Conservation (phyloP, 441 rosid genomes). For the Hura crepitans region DNA sequence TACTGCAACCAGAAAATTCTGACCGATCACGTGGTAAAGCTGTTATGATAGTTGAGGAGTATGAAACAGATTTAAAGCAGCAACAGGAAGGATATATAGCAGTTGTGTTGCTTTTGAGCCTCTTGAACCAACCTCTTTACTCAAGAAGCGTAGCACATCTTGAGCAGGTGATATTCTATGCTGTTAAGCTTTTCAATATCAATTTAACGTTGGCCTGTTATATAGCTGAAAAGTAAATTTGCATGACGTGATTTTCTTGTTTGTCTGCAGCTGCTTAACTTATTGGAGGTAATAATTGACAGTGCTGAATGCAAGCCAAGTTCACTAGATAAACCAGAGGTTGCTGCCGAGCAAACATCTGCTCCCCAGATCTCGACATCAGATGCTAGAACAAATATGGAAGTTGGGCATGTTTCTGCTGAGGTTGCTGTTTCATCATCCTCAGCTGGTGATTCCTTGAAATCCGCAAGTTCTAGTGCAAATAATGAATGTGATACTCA, state of each 20-base stretch:
- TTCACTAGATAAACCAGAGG: slow-evolving; percentile 46
- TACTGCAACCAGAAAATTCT: slow-evolving; percentile 33
- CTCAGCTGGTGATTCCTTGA: slow-evolving; percentile 38
- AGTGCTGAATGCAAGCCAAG: slow-evolving; percentile 61
- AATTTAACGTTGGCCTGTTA: slow-evolving; percentile 3
- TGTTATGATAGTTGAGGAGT: slow-evolving; percentile 52
- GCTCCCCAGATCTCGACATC: slow-evolving; percentile 38
- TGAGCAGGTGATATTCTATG: slow-evolving; percentile 65
- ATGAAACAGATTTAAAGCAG: slow-evolving; percentile 36
- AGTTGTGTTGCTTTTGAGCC: slow-evolving; percentile 75
- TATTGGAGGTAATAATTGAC: slow-evolving; percentile 83
- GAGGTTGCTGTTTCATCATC: slow-evolving; percentile 42
- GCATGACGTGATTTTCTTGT: not conserved
- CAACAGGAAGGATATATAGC: slow-evolving; percentile 51
- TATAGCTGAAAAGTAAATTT: slow-evolving; percentile 9
- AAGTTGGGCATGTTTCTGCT: slow-evolving; percentile 37
- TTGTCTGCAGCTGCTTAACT: slow-evolving; percentile 74
- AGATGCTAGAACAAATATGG: slow-evolving; percentile 42
- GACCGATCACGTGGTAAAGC: slow-evolving; percentile 70
- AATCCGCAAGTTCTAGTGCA: slow-evolving; percentile 39
- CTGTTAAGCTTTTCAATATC: slow-evolving; percentile 10
- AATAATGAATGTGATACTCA: slow-evolving; percentile 57
- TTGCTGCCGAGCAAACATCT: slow-evolving; percentile 41
- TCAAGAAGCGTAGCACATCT: slow-evolving; percentile 94
- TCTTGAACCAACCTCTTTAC: slow-evolving; percentile 90